Percentiles rank a stretch among this genome's conserved stretches.
phyloP scores from a whole-genome alignment of 805 yeast species.

The Saccharomycopsis vini region DNA sequence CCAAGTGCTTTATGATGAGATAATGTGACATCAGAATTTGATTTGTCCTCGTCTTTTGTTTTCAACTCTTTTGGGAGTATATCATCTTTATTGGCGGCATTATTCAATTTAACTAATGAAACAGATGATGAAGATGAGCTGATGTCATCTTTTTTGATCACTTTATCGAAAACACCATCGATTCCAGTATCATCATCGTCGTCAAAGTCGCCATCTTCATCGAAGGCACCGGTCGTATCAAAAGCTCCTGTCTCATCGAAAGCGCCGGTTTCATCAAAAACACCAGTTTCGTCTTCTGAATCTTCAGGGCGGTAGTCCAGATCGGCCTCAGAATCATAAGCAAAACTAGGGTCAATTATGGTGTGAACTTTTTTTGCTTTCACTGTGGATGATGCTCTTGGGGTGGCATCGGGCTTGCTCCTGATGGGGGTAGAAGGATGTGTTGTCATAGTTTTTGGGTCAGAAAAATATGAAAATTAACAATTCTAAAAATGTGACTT shows the following conservation, averaged over 20 bases:
- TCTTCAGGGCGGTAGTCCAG: conserved; percentile 17
- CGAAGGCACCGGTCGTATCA: conserved; percentile 7
- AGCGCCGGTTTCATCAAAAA: conserved; percentile 7
- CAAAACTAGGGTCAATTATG: too few species aligned
- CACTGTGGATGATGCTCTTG: neutral
- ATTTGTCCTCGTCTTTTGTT: conserved; percentile 10
- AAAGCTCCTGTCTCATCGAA: conserved; percentile 9
- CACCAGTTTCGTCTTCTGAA: conserved; percentile 9
- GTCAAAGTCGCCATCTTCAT: conserved; percentile 7
- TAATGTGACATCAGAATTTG: neutral
- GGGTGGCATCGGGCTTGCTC: neutral
- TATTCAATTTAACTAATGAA: conserved; percentile 9
- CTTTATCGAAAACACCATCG: conserved; percentile 13
- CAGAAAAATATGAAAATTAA: too few species aligned
- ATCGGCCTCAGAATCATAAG: conserved; percentile 16
- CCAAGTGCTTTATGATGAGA: conserved; percentile 36
- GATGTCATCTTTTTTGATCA: conserved; percentile 6
- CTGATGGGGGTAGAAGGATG: neutral
- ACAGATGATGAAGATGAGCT: conserved; percentile 17
- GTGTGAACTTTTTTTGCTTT: neutral
- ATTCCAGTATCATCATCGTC: conserved; percentile 6
- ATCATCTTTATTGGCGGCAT: neutral
- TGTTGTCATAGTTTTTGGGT: too few species aligned
- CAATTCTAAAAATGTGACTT: too few species aligned
- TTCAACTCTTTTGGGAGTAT: conserved; percentile 1